Evolutionary conservation across 2,329 filamentous ascomycete species (phyloP).

Genomic region (Rhytidhysteron rufulum): DNA sequence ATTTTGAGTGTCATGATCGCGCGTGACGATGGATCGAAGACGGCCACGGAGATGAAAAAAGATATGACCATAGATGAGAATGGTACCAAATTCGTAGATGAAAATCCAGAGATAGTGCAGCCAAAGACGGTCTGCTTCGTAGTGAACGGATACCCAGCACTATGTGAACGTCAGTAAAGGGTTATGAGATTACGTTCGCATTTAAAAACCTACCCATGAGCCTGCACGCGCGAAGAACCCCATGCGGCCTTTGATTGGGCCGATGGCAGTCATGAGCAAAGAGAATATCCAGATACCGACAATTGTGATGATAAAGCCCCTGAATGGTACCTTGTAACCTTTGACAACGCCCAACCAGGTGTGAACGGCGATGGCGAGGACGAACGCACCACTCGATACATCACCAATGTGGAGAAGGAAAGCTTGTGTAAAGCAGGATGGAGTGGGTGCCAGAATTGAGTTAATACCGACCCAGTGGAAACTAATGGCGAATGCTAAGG

Average conservation of each 20-base stretch:
- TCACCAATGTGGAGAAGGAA: conserved; percentile 53
- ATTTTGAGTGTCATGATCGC: conserved; percentile 20
- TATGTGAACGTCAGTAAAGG: conserved; percentile 17
- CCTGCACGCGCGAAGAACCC: conserved; percentile 47
- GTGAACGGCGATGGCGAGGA: conserved; percentile 53
- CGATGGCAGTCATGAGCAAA: conserved; percentile 44
- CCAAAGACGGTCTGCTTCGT: conserved; percentile 46
- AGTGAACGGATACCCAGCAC: conserved; percentile 49
- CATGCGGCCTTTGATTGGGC: conserved; percentile 40
- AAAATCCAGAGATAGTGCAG: conserved; percentile 55
- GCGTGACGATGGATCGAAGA: conserved; percentile 35
- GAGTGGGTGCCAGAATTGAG: conserved; percentile 42
- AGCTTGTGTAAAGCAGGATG: conserved; percentile 48
- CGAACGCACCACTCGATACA: conserved; percentile 50
- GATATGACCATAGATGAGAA: conserved; percentile 47
- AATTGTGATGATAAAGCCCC: conserved; percentile 43
- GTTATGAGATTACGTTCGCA: not conserved
- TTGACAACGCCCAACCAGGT: conserved; percentile 49
- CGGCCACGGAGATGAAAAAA: conserved; percentile 47
- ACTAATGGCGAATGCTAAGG: conserved; percentile 48
- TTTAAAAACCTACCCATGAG: conserved; percentile 43
- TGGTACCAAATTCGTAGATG: conserved; percentile 49
- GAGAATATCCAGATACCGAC: conserved; percentile 46
- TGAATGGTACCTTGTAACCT: conserved; percentile 44
- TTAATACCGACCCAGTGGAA: conserved; percentile 45